Conservation (phyloP, 2,329 filamentous ascomycete genomes). For the Xylariales sp. region DNA sequence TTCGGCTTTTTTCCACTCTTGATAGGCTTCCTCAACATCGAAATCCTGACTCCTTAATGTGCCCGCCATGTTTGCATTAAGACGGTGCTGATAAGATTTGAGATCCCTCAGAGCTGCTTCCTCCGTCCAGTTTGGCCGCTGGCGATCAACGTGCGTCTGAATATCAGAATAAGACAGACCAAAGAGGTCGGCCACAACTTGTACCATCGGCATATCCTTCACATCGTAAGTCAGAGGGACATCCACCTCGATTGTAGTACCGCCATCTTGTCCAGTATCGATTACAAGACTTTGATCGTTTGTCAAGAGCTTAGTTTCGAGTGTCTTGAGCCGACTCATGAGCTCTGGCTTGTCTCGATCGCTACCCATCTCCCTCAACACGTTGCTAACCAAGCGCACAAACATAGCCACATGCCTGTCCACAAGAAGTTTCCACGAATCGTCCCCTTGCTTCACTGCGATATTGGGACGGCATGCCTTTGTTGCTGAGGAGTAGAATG, state of each 20-base stretch:
- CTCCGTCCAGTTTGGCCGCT: conserved; percentile 82
- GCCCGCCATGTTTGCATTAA: conserved; percentile 73
- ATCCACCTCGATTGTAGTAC: conserved; percentile 72
- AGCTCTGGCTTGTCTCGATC: conserved; percentile 82
- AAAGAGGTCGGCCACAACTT: conserved; percentile 83
- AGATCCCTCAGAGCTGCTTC: conserved; percentile 86
- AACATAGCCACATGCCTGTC: conserved; percentile 95
- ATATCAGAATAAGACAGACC: conserved; percentile 73
- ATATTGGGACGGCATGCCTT: conserved; percentile 71
- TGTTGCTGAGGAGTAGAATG: conserved; percentile 93
- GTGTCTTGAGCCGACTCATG: conserved; percentile 67
- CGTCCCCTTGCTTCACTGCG: conserved; percentile 71
- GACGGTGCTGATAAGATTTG: conserved; percentile 86
- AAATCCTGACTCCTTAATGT: conserved; percentile 84
- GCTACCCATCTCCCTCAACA: conserved; percentile 79
- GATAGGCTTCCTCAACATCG: conserved; percentile 81
- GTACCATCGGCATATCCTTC: conserved; percentile 94
- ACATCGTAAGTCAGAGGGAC: conserved; percentile 86
- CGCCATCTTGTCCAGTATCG: conserved; percentile 52
- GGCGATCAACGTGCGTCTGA: conserved; percentile 80
- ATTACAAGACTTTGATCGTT: conserved; percentile 87
- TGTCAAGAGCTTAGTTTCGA: conserved; percentile 90
- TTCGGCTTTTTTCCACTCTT: conserved; percentile 89
- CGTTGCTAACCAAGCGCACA: conserved; percentile 76
- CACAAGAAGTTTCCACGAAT: conserved; percentile 85